Conservation (phyloP, 768 basidiomycete species). For the Lentinula edodes region DNA sequence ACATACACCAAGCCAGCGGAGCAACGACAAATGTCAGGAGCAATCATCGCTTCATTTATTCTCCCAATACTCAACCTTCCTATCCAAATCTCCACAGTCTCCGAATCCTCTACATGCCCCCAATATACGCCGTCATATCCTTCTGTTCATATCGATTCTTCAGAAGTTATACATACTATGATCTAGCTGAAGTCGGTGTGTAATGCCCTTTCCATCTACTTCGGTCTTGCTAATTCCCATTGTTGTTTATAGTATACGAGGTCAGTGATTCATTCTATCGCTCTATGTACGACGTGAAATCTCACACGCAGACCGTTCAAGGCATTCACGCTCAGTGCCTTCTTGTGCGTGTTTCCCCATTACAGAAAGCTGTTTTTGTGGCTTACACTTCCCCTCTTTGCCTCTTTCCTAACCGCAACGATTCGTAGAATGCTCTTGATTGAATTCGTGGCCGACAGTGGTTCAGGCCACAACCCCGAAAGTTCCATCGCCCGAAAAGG, state of each 20-base stretch:
- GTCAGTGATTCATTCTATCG: slow-evolving; percentile 25
- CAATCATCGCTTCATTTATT: too few relatives aligned
- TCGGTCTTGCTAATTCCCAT: slow-evolving; percentile 18
- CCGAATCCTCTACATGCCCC: slow-evolving; percentile 83
- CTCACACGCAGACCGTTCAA: slow-evolving; percentile 19
- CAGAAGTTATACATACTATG: slow-evolving; percentile 66
- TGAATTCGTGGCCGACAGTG: slow-evolving; percentile 76
- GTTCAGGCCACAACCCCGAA: slow-evolving; percentile 54
- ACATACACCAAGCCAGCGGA: slow-evolving; percentile 66
- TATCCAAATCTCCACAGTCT: slow-evolving; percentile 33
- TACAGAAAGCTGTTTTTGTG: not conserved
- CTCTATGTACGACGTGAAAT: not conserved
- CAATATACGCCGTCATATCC: slow-evolving; percentile 74
- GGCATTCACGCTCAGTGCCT: slow-evolving; percentile 82
- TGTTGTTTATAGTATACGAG: slow-evolving; percentile 51
- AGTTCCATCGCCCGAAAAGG: slow-evolving; percentile 75
- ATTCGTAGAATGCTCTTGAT: slow-evolving; percentile 66
- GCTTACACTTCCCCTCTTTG: not conserved
- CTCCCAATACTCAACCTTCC: slow-evolving; percentile 7
- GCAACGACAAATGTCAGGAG: slow-evolving; percentile 72
- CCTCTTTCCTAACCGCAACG: not conserved
- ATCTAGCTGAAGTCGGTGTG: slow-evolving; percentile 44
- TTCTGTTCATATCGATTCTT: slow-evolving; percentile 86
- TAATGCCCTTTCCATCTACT: not conserved
- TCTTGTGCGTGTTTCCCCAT: slow-evolving; percentile 51